A percentile compares a stretch with the other conserved stretches of the same genome.
Conservation (phyloP, 805 yeast species). For the Diddensiella caesifluorescens region DNA sequence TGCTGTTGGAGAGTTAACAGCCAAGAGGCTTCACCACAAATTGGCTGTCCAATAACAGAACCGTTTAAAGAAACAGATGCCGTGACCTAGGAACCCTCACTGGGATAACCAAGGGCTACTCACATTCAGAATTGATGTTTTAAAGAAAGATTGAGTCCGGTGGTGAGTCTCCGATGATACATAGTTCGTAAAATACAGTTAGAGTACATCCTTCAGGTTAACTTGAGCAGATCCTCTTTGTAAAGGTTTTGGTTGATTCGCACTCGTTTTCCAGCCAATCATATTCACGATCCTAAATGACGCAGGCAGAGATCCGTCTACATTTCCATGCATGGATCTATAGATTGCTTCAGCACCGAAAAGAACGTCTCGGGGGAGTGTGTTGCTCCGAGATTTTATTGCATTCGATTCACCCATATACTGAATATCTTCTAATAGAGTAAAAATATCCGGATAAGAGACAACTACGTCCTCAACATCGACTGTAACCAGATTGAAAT, state of each 20-base stretch:
- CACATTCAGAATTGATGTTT: no score
- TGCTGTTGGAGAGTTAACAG: no score
- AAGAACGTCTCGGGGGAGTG: constrained; percentile 56
- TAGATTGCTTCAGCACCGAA: constrained; percentile 77
- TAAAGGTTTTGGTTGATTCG: constrained; percentile 64
- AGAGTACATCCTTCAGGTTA: constrained; percentile 57
- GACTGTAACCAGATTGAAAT: constrained; percentile 73
- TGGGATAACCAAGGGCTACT: no score
- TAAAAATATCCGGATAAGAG: constrained; percentile 65
- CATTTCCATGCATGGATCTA: constrained; percentile 61
- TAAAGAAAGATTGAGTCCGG: no score
- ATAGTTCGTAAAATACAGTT: no score
- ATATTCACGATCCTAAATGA: constrained; percentile 73
- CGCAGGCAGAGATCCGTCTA: constrained; percentile 61
- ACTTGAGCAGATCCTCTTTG: constrained; percentile 68
- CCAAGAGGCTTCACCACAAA: no score
- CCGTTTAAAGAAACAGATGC: no score
- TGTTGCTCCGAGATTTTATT: constrained; percentile 35
- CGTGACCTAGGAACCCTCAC: no score
- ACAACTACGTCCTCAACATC: constrained; percentile 81
- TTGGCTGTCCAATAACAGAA: no score
- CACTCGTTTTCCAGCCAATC: constrained; percentile 85
- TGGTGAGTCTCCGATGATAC: no score
- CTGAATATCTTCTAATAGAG: constrained; percentile 66
- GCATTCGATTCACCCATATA: constrained; percentile 84